Evolutionary conservation across 768 basidiomycete genomes (phyloP).

Genomic region (Podaxis sp.): DNA sequence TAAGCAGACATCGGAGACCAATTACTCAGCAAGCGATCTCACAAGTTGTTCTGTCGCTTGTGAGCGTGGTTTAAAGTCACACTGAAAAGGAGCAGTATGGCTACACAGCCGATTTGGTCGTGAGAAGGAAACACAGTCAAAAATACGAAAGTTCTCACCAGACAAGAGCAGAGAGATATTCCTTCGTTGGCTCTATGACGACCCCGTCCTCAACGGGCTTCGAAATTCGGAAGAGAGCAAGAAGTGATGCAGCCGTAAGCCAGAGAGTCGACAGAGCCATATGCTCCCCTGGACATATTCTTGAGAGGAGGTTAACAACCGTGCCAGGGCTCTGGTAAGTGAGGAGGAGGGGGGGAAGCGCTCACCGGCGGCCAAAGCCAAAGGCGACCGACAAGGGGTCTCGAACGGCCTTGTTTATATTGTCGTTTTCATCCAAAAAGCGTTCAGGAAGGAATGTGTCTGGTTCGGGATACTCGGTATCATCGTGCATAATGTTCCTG

Average conservation of each 20-base stretch:
- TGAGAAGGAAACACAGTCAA: neutral
- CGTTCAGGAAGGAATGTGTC: constrained; percentile 41
- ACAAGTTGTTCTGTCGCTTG: constrained; percentile 16
- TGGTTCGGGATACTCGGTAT: constrained; percentile 19
- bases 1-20: neutral
- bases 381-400: constrained; percentile 34
- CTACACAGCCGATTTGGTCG: constrained; percentile 12
- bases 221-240: constrained; percentile 27
- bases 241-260: constrained; percentile 25
- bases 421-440: constrained; percentile 35
- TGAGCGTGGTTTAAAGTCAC: constrained; percentile 24
- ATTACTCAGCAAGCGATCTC: constrained; percentile 12
- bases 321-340: neutral
- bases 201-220: constrained; percentile 23
- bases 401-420: constrained; percentile 21
- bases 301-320: constrained; percentile 10
- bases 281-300: constrained; percentile 32
- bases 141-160: constrained; percentile 12
- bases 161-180: constrained; percentile 18
- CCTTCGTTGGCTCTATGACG: constrained; percentile 15
- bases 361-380: constrained; percentile 35
- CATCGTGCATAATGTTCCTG: neutral
- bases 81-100: constrained; percentile 23
- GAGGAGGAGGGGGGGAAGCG: neutral
- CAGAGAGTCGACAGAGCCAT: constrained; percentile 24